A percentile compares a stretch with the other conserved stretches of the same genome.
Evolutionary conservation across 345 rosid species (phyloP).

Genomic region (Turritis glabra): DNA sequence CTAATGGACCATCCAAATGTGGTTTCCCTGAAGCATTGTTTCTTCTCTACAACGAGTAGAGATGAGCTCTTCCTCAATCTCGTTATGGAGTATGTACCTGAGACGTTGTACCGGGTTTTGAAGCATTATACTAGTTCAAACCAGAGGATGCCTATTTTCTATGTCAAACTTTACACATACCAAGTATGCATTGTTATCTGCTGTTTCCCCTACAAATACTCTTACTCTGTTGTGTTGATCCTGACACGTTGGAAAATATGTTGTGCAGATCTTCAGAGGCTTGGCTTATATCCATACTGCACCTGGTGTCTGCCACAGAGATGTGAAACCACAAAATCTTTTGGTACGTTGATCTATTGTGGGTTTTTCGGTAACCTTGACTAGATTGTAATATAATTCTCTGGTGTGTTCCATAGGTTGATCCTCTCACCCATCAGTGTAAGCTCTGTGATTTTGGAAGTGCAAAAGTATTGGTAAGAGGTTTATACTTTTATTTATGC

Average conservation of each 20-base stretch:
- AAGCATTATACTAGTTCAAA: constrained; percentile 61
- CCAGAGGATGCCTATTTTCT: constrained; percentile 80
- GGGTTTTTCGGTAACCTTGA: background rate
- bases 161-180: constrained; percentile 77
- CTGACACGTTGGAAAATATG: constrained; percentile 20
- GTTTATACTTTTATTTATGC: background rate
- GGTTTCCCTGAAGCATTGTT: constrained; percentile 75
- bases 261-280: constrained; percentile 66
- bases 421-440: constrained; percentile 80
- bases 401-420: constrained; percentile 52
- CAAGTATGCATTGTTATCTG: constrained; percentile 50
- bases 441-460: constrained; percentile 87
- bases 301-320: constrained; percentile 88
- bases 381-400: constrained; percentile 14
- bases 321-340: constrained; percentile 91
- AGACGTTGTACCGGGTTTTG: constrained; percentile 62
- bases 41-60: constrained; percentile 77
- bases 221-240: constrained; percentile 5
- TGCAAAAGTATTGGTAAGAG: constrained; percentile 74
- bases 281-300: constrained; percentile 70
- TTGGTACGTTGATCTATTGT: constrained; percentile 52
- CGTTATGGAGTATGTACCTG: constrained; percentile 88
- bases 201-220: background rate
- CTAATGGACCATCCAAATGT: constrained; percentile 87
- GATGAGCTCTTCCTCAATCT: constrained; percentile 77